Conservation (phyloP, 257 asterid genomes). For the Solanum chilense region DNA sequence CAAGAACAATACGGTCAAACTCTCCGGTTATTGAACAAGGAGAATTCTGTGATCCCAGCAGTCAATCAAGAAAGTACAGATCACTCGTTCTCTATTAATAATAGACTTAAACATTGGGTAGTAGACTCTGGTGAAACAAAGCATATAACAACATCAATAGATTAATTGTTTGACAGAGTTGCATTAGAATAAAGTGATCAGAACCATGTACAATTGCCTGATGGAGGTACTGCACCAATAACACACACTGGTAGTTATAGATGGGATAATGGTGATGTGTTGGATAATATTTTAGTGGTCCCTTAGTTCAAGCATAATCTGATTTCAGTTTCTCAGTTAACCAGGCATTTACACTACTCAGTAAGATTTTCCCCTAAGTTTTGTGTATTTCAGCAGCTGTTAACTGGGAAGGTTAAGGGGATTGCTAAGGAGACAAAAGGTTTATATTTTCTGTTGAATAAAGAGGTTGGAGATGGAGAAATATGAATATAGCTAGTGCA, state of each 20-base stretch:
- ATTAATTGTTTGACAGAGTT: neutral
- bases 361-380: too few species aligned
- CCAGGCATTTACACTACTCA: neutral
- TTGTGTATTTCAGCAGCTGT: too few species aligned
- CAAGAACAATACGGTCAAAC: neutral
- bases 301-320: neutral
- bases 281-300: neutral
- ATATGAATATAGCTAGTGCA: neutral
- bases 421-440: neutral
- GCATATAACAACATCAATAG: neutral
- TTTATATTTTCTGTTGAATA: neutral
- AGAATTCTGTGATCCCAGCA: neutral
- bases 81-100: too few species aligned
- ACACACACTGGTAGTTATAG: neutral
- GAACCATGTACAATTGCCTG: neutral
- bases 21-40: neutral
- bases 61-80: too few species aligned
- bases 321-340: neutral
- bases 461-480: neutral
- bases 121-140: neutral
- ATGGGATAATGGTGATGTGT: neutral
- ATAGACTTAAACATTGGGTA: neutral
- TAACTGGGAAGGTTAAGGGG: neutral
- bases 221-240: neutral
- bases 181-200: neutral